A percentile compares a stretch with the other conserved stretches of the same genome.
phyloP scores from a whole-genome alignment of 441 rosid species.

The Brassica hybrid region DNA sequence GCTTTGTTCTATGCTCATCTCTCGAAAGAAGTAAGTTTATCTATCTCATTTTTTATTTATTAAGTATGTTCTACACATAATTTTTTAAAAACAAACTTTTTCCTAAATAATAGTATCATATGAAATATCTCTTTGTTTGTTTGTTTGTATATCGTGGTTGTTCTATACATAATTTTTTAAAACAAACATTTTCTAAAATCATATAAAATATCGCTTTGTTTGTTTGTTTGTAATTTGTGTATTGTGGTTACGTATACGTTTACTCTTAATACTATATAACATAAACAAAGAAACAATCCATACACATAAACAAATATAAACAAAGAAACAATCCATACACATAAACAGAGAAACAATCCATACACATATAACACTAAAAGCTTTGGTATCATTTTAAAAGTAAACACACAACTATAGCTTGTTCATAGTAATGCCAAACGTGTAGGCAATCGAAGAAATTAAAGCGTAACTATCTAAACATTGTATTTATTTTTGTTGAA shows the following conservation, averaged over 20 bases:
- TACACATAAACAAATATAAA: too few relatives aligned
- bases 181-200: neutral
- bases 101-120: neutral
- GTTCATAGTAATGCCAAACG: neutral
- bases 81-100: neutral
- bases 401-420: neutral
- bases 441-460: constrained; percentile 13
- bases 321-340: too few relatives aligned
- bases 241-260: constrained; percentile 8
- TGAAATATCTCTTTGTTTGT: neutral
- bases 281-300: too few relatives aligned
- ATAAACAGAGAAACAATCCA: too few relatives aligned
- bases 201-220: neutral
- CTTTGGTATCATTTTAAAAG: neutral
- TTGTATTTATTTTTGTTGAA: neutral
- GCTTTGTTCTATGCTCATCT: constrained; percentile 81
- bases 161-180: too few relatives aligned
- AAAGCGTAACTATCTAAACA: constrained; percentile 1
- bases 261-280: neutral
- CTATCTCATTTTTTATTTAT: neutral
- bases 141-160: neutral
- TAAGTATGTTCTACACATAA: neutral
- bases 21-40: constrained; percentile 56
- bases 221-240: too few relatives aligned
- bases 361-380: neutral